phyloP scores from a whole-genome alignment of 371 early-diverging fungal genomes.

The Neoconidiobolus thromboides region DNA sequence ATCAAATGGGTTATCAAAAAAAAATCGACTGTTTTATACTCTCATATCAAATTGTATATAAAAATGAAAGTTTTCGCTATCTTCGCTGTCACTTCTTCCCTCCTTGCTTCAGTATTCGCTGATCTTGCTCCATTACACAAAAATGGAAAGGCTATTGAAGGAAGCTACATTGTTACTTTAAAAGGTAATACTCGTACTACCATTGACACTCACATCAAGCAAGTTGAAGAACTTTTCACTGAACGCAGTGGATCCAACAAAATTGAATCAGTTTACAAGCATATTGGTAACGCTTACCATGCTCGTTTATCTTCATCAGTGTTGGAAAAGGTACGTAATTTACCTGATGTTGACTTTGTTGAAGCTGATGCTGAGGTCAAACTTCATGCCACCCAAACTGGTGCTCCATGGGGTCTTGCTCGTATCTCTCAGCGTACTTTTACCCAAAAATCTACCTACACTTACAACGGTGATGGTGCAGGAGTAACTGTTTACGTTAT shows the following conservation, averaged over 20 bases:
- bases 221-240: background rate
- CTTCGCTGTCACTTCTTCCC: no score
- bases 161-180: conserved; percentile 72
- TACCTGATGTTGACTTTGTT: conserved; percentile 29
- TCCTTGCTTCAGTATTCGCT: background rate
- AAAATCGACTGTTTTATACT: no score
- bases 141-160: conserved; percentile 30
- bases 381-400: conserved; percentile 11
- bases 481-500: conserved; percentile 60
- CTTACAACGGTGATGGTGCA: conserved; percentile 26
- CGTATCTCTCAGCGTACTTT: conserved; percentile 19
- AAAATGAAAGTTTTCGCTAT: no score
- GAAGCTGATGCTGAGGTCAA: conserved; percentile 23
- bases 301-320: conserved; percentile 57
- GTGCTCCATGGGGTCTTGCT: conserved; percentile 30
- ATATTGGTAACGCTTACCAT: conserved; percentile 52
- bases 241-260: conserved; percentile 6
- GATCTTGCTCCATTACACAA: background rate
- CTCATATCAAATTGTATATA: no score
- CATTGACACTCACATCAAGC: background rate
- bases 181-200: conserved; percentile 23
- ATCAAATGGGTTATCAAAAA: no score
- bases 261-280: conserved; percentile 52
- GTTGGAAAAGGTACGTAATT: conserved; percentile 14
- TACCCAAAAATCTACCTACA: background rate